These are phyloP conservation scores for Penicillium robsamsonii DNA, from an alignment of 495 filamentous ascomycete genomes.

Conservation along the genomic window DNA sequence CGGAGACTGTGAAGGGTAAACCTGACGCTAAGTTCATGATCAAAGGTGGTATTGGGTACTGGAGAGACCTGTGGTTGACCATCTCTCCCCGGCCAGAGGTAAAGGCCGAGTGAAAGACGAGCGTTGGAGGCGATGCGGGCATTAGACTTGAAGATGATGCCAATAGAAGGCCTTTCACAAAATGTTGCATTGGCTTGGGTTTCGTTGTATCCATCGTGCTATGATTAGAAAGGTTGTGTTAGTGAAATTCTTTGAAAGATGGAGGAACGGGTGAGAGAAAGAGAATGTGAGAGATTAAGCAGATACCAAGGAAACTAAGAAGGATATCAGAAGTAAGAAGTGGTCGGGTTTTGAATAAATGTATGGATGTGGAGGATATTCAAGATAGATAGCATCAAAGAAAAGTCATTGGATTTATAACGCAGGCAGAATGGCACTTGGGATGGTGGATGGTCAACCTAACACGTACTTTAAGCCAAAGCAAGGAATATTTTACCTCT, in stretches of 20 bases:
- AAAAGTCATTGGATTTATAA: too few relatives aligned
- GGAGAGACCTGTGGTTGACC: conserved; percentile 47
- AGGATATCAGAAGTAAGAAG: too few relatives aligned
- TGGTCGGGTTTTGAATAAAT: too few relatives aligned
- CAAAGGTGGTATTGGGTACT: conserved; percentile 50
- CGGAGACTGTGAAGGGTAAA: conserved; percentile 30
- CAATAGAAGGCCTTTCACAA: background rate
- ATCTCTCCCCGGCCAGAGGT: conserved; percentile 32
- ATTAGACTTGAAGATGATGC: background rate
- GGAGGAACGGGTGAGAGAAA: too few relatives aligned
- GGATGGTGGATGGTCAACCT: background rate
- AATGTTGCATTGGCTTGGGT: too few relatives aligned
- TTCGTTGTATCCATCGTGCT: too few relatives aligned
- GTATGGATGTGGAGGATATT: too few relatives aligned
- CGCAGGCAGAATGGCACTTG: background rate
- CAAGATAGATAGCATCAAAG: too few relatives aligned
- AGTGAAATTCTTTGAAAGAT: too few relatives aligned
- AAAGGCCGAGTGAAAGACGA: background rate
- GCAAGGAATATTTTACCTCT: background rate
- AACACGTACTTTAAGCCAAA: background rate
- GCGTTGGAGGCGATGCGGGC: background rate
- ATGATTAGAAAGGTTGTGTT: too few relatives aligned
- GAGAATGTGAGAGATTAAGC: too few relatives aligned
- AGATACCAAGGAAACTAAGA: too few relatives aligned
- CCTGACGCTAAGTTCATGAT: conserved; percentile 39